phyloP scores from a whole-genome alignment of 1,284 basidiomycete species.

The Polyporus tsugae region DNA sequence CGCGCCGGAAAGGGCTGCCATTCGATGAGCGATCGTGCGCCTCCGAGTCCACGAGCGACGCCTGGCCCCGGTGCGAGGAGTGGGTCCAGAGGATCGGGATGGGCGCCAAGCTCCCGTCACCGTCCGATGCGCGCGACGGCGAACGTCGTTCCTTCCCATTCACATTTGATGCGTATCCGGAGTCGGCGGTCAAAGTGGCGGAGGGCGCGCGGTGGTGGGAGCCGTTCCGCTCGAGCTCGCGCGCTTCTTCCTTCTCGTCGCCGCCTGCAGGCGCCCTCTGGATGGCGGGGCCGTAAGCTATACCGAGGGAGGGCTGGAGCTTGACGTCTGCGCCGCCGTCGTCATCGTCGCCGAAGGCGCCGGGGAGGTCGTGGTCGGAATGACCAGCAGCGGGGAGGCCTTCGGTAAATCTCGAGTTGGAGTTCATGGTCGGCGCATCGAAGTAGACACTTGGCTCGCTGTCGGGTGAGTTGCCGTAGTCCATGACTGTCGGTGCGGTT shows the following conservation, averaged over 20 bases:
- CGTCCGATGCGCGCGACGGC: slow-evolving; percentile 14
- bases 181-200: slow-evolving; percentile 32
- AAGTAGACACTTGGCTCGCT: slow-evolving; percentile 50
- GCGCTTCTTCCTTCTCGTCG: slow-evolving; percentile 14
- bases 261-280: slow-evolving; percentile 19
- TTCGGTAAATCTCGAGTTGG: slow-evolving; percentile 10
- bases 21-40: slow-evolving; percentile 11
- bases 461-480: slow-evolving; percentile 26
- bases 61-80: slow-evolving; percentile 18
- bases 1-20: slow-evolving; percentile 29
- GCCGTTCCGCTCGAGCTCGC: neutral
- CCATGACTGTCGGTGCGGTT: slow-evolving; percentile 20
- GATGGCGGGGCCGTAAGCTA: slow-evolving; percentile 19
- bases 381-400: neutral
- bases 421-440: slow-evolving; percentile 47
- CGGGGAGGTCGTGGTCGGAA: slow-evolving; percentile 14
- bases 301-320: slow-evolving; percentile 18
- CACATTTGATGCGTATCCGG: slow-evolving; percentile 37
- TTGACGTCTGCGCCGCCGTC: slow-evolving; percentile 4
- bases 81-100: slow-evolving; percentile 41
- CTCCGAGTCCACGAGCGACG: slow-evolving; percentile 17
- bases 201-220: slow-evolving; percentile 26
- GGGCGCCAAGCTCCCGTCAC: slow-evolving; percentile 27
- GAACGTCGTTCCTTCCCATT: slow-evolving; percentile 3
- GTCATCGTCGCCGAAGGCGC: slow-evolving; percentile 18